Percentiles rank a stretch among this genome's conserved stretches.
These are phyloP conservation scores for Aurifilum marmelostoma DNA, from an alignment of 2,329 filamentous ascomycete genomes.

Conservation along the genomic window DNA sequence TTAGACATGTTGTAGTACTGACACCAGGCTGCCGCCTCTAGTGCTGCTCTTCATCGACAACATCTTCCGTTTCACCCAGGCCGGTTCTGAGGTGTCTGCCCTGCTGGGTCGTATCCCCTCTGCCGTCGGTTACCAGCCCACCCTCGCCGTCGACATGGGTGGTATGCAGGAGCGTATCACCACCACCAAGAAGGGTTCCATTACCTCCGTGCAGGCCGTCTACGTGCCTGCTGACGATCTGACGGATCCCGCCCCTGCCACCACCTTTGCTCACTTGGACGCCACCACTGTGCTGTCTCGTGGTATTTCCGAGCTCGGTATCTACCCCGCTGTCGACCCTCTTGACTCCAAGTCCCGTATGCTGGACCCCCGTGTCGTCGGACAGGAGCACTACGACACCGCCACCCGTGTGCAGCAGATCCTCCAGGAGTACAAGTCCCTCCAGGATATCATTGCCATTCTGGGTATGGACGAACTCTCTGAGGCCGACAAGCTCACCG, in stretches of 20 bases:
- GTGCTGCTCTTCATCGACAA: conserved; percentile 99
- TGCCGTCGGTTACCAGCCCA: conserved; percentile 99
- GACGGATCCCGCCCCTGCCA: conserved; percentile 99
- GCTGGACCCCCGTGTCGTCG: conserved; percentile 97
- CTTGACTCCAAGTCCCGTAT: conserved; percentile 99
- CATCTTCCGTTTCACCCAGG: conserved; percentile 99
- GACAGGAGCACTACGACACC: conserved; percentile 95
- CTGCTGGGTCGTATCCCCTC: conserved; percentile 99
- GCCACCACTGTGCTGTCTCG: conserved; percentile 99
- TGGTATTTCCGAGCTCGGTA: conserved; percentile 99
- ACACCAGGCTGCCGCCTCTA: conserved; percentile 36
- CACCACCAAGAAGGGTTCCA: conserved; percentile 98
- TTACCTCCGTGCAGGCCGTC: conserved; percentile 99
- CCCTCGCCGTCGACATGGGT: conserved; percentile 98
- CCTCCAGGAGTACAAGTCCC: conserved; percentile 99
- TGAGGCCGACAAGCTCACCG: conserved; percentile 98
- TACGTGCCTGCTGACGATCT: conserved; percentile 99
- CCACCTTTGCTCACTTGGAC: conserved; percentile 99
- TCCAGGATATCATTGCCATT: conserved; percentile 99
- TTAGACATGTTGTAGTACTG: neutral
- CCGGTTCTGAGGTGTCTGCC: conserved; percentile 99
- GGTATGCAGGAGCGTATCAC: conserved; percentile 99
- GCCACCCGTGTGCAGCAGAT: conserved; percentile 98
- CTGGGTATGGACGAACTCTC: conserved; percentile 99
- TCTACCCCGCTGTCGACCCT: conserved; percentile 99